phyloP scores from a whole-genome alignment of 129 eudicot species.

The Helianthus tuberosus region DNA sequence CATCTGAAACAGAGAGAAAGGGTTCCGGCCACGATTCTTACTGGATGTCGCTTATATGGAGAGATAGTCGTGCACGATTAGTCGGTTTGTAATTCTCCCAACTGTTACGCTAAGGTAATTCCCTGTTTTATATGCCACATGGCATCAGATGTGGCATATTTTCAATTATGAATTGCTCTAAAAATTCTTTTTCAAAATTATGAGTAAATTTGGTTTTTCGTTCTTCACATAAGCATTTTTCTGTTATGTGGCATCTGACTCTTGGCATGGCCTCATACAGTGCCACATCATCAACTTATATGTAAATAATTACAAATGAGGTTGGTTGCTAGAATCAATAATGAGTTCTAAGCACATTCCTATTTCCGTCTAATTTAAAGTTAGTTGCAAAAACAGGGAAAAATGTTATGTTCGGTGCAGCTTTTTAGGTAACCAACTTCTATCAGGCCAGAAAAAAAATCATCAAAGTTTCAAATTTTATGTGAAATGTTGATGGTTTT shows the following conservation, averaged over 20 bases:
- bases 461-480: not conserved
- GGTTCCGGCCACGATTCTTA: no score
- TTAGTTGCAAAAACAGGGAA: not conserved
- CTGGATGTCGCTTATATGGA: no score
- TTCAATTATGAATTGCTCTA: not conserved
- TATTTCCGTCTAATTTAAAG: not conserved
- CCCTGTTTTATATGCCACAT: not conserved
- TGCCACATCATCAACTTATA: not conserved
- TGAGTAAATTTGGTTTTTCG: not conserved
- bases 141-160: not conserved
- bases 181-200: not conserved
- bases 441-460: not conserved
- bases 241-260: not conserved
- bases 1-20: no score
- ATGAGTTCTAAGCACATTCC: not conserved
- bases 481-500: not conserved
- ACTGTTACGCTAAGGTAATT: conserved; percentile 89
- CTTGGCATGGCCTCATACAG: not conserved
- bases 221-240: not conserved
- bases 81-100: conserved; percentile 36
- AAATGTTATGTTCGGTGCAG: not conserved
- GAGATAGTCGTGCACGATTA: no score
- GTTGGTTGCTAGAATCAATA: not conserved
- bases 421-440: not conserved
- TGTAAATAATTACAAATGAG: not conserved